phyloP scores from a whole-genome alignment of 345 rosid species.

The Heritiera fomes region DNA sequence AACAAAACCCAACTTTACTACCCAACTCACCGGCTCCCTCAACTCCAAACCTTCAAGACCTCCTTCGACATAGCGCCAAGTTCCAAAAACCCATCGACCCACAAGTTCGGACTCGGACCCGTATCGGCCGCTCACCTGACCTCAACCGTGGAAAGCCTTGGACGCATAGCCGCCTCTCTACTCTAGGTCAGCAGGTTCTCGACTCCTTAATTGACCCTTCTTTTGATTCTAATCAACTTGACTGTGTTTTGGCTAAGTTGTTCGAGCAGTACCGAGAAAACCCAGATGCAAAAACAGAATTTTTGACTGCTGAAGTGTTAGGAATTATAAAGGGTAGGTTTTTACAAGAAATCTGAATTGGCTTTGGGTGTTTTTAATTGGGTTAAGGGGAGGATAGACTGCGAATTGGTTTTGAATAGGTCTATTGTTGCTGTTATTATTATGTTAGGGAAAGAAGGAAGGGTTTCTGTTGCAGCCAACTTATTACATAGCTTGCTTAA shows the following conservation, averaged over 20 bases:
- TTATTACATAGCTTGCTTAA: conserved; percentile 51
- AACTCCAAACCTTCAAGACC: conserved; percentile 48
- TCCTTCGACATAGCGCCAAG: conserved; percentile 36
- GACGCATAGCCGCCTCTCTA: conserved; percentile 64
- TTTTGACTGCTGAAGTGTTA: conserved; percentile 48
- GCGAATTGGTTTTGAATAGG: conserved; percentile 41
- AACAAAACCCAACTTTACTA: conserved; percentile 23
- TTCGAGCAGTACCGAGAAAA: conserved; percentile 35
- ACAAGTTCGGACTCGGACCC: conserved; percentile 44
- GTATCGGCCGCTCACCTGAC: conserved; percentile 67
- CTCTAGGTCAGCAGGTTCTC: conserved; percentile 63
- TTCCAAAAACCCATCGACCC: conserved; percentile 32
- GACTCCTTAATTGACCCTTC: conserved; percentile 49
- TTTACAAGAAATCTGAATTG: conserved; percentile 58
- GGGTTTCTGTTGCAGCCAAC: conserved; percentile 58
- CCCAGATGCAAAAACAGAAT: conserved; percentile 18
- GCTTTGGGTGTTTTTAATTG: conserved; percentile 75
- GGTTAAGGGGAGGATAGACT: conserved; percentile 57
- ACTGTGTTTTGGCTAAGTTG: conserved; percentile 38
- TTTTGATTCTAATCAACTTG: conserved; percentile 52
- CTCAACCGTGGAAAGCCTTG: conserved; percentile 78
- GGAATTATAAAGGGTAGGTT: conserved; percentile 74
- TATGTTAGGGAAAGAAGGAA: conserved; percentile 67
- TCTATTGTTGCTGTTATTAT: conserved; percentile 67
- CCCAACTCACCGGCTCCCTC: conserved; percentile 35